Percentiles rank a stretch among this genome's conserved stretches.
Evolutionary conservation across 2,329 filamentous ascomycete species (phyloP).

Genomic region (Colletotrichum aenigma): DNA sequence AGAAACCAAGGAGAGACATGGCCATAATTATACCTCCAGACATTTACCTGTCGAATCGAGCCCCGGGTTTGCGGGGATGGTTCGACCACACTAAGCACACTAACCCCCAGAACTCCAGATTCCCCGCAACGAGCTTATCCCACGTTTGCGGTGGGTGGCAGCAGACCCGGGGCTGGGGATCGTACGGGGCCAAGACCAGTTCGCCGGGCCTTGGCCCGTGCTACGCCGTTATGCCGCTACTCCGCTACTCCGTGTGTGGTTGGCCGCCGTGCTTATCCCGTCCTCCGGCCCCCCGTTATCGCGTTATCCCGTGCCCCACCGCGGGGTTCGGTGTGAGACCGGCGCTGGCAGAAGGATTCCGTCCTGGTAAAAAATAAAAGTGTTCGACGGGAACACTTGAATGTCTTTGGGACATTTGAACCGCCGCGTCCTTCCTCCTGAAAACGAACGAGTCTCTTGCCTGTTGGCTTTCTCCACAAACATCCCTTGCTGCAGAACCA

Average conservation of each 20-base stretch:
- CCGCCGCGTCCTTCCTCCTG: not conserved
- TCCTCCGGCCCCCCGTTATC: not conserved
- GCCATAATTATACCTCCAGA: not conserved
- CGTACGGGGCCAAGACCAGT: not conserved
- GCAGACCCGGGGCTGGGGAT: not conserved
- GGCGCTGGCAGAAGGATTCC: not conserved
- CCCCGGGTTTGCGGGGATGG: not conserved
- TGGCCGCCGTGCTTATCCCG: not conserved
- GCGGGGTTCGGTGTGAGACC: not conserved
- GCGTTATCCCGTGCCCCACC: slow-evolving; percentile 5
- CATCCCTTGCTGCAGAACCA: not conserved
- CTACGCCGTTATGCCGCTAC: slow-evolving; percentile 10
- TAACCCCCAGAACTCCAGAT: not conserved
- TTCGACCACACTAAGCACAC: not conserved
- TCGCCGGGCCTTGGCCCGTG: not conserved
- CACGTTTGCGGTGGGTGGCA: not conserved
- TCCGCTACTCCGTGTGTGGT: not conserved
- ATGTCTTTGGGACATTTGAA: not conserved
- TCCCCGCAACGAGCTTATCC: not conserved
- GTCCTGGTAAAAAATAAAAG: not conserved
- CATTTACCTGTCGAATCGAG: not conserved
- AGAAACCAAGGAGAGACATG: not conserved
- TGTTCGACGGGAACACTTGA: not conserved
- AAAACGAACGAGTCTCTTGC: not conserved
- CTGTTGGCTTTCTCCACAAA: not conserved